Base-by-base conservation (phyloP, 73 alveolate genomes). In the Tetrahymena elliotti region DNA sequence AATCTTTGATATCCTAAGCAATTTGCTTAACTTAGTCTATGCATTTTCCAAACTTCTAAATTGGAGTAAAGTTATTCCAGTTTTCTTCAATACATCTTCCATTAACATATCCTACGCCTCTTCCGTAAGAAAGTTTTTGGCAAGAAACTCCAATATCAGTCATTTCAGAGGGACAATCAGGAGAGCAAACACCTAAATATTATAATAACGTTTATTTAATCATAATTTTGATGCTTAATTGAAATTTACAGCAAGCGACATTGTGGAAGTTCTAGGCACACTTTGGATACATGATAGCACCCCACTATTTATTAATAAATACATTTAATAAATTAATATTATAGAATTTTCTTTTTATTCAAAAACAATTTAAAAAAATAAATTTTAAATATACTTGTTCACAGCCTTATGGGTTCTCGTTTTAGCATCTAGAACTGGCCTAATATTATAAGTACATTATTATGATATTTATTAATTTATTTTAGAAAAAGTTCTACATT, bases 101-200 rank as follows among this genome's bases (percentile, higher is more conserved):
- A 68, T 68, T 31, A 3, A 68, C 10, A 68, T 68, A 68, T 68
- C 97, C 97, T 11, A 83, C 97, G 1, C 97, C 97, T 92, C 97
- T 88, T 52, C 97, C 97, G 38, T 95, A 95, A 13, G 95, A 84
- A 16, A n/a, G 53, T 47, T 95, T 95, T 41, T 41, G 38, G 92
- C 97, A 95, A 33, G 96, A 95, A 2, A 95, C 94, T 8, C 97
- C 97, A 39, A 95, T 95, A 83, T 95, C 97, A 35, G 93, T 92
- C 93, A 84, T 35, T 9, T 95, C 95, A 41, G 93, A 84, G 34
- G 47, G 41, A 88, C 97, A 95, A 53, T 95, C 34, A 24, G 97
- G 97, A 9, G 97, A 95, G 95, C 97, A 95, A n/a, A 95, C 97
- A 53, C 88, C 88, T 68, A 68, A 6, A 47, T 2, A 1, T 68